phyloP scores from a whole-genome alignment of 106 monocot species.

The Dioscorea alata region DNA sequence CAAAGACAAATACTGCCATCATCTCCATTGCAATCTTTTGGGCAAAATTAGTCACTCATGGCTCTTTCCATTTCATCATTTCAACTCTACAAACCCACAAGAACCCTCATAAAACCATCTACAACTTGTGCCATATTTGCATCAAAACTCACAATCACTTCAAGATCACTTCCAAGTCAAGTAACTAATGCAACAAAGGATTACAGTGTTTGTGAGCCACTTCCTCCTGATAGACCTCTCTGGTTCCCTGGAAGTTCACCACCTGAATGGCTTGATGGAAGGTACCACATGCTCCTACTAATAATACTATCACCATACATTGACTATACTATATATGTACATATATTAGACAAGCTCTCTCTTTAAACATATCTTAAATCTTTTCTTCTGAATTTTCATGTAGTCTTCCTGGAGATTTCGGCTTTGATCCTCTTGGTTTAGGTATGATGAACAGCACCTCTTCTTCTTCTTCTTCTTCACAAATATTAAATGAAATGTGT shows the following conservation, averaged over 20 bases:
- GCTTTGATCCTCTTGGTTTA: conserved; percentile 88
- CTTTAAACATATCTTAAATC: too few species aligned
- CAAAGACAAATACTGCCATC: too few species aligned
- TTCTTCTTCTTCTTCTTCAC: too few species aligned
- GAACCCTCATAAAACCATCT: too few species aligned
- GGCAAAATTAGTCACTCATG: conserved; percentile 9
- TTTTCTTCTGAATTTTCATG: background rate
- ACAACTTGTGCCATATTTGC: too few species aligned
- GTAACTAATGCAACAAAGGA: conserved; percentile 41
- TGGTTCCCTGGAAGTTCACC: conserved; percentile 95
- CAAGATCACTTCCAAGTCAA: background rate
- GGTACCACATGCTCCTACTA: conserved; percentile 25
- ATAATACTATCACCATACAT: background rate
- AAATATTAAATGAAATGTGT: too few species aligned
- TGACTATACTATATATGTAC: too few species aligned
- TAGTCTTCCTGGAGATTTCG: conserved; percentile 86
- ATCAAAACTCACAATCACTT: too few species aligned
- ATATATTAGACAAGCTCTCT: too few species aligned
- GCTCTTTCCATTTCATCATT: conserved; percentile 25
- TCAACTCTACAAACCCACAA: conserved; percentile 18
- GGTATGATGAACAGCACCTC: conserved; percentile 20
- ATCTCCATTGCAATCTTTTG: background rate
- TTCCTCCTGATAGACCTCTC: conserved; percentile 77
- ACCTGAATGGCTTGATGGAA: conserved; percentile 94
- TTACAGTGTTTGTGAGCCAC: conserved; percentile 79